Conservation (phyloP, 805 yeast species). For the Cyberlindnera mississippiensis region DNA sequence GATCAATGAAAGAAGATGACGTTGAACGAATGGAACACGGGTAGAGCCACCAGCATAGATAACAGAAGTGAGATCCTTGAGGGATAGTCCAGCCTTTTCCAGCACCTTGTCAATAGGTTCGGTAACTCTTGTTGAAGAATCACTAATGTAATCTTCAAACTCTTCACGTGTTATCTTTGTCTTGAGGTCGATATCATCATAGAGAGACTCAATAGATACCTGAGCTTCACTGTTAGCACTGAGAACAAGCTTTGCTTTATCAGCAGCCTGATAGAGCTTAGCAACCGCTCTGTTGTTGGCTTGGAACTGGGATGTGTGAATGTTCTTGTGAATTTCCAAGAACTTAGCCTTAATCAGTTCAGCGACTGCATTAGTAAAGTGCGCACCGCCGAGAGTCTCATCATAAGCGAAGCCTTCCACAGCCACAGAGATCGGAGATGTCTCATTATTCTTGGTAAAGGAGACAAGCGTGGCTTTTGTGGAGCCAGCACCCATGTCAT, state of each 20-base stretch:
- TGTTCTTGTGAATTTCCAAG: conserved; percentile 38
- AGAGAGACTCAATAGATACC: conserved; percentile 72
- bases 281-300: conserved; percentile 55
- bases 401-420: conserved; percentile 72
- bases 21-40: conserved; percentile 84
- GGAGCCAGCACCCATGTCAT: conserved; percentile 92
- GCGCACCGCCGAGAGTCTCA: conserved; percentile 69
- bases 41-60: conserved; percentile 88
- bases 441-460: conserved; percentile 41
- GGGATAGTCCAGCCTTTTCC: conserved; percentile 24
- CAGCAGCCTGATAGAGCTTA: conserved; percentile 76
- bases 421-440: conserved; percentile 44
- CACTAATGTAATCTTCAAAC: conserved; percentile 55
- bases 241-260: conserved; percentile 78
- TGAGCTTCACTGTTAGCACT: conserved; percentile 83
- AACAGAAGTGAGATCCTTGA: conserved; percentile 53
- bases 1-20: conserved; percentile 46
- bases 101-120: conserved; percentile 55
- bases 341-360: conserved; percentile 60
- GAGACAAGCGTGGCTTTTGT: conserved; percentile 84
- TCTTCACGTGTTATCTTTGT: conserved; percentile 70
- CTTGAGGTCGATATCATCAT: conserved; percentile 71
- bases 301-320: conserved; percentile 36
- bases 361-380: conserved; percentile 62
- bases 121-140: conserved; percentile 42